Evolutionary conservation across 371 early-diverging fungal genomes (phyloP).

Genomic region (Nematocida major): DNA sequence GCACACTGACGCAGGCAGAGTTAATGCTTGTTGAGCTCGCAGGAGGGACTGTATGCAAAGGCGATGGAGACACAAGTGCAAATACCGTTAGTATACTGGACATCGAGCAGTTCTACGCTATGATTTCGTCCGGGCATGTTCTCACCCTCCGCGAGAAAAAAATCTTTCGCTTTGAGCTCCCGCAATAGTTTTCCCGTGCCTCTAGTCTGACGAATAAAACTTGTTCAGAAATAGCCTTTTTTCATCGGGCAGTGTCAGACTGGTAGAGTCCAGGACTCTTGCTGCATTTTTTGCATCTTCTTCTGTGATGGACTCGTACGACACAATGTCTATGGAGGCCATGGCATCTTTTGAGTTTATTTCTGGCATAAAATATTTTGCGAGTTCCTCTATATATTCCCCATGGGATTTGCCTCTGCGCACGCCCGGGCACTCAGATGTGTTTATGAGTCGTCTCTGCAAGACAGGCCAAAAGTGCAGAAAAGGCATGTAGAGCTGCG

Average conservation of each 20-base stretch:
- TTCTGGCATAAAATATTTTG: constrained; percentile 16
- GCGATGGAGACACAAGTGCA: neutral
- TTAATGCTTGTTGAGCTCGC: neutral
- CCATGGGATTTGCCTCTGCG: no score
- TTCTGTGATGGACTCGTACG: constrained; percentile 9
- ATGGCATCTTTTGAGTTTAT: constrained; percentile 5
- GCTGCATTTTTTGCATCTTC: neutral
- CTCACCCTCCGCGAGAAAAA: neutral
- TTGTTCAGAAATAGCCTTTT: constrained; percentile 24
- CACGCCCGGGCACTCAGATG: no score
- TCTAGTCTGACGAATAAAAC: constrained; percentile 8
- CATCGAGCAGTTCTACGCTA: neutral
- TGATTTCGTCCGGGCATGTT: neutral
- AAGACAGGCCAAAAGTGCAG: no score
- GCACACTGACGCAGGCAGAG: neutral
- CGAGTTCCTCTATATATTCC: neutral
- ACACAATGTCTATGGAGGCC: neutral
- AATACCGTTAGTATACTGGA: neutral
- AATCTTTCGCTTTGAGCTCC: neutral
- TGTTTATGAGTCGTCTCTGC: no score
- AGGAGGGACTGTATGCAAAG: neutral
- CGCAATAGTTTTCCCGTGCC: neutral
- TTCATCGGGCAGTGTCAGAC: constrained; percentile 17
- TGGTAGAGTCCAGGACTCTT: neutral
- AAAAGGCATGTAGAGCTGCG: no score